Evolutionary conservation across 768 basidiomycete species (phyloP), one percentile per base, ranked within the genome.

Genomic region (Psilocybe sp.): DNA sequence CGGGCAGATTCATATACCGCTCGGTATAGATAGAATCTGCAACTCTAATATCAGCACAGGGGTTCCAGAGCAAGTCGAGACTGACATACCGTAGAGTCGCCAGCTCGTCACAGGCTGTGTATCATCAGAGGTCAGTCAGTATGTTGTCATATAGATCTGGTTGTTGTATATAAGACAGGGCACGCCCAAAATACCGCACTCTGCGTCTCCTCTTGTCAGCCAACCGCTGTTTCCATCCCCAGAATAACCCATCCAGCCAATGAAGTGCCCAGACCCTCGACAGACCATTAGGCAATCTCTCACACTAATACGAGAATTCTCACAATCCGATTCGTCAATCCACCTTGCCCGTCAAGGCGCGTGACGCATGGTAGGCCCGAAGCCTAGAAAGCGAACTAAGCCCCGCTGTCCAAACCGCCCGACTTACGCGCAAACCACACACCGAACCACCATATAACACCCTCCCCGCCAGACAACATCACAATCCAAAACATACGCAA

Each of bases 1-100:
- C 64, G 0, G 94, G 94, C 19, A 89, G 77, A 56, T 84, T 82
- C 94, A 98, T 94, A 75, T 98, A 98, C 14, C 97, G 85, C 59
- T 99, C 97, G 1, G 97, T 99, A 66, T 98, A 98, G 55, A 98
- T 87, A 0, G 93, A 88, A 70, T 98, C 94, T 89, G 57, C 44
- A 53, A 15, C 40, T 14, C 53, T 12, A 52, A 42, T 34, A 48
- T 55, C 16, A 52, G 40, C 28, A 16, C 28, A 15, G 19, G 9
- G 11, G 19, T 45, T 19, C 15, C 33, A 36, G n/a, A 20, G 6
- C 44, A 20, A 10, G 2, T 23, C 19, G n/a, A 15, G 47, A 15
- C 33, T 39, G 54, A 56, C 78, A 64, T 61, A 87, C 86, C 87
- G 56, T 93, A 91, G 44, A 91, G 63, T 40, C 75, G 75, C 90